Percentiles rank a stretch among this genome's conserved stretches.
phyloP scores from a whole-genome alignment of 78 protist genomes.

The Creolimax fragrantissima region DNA sequence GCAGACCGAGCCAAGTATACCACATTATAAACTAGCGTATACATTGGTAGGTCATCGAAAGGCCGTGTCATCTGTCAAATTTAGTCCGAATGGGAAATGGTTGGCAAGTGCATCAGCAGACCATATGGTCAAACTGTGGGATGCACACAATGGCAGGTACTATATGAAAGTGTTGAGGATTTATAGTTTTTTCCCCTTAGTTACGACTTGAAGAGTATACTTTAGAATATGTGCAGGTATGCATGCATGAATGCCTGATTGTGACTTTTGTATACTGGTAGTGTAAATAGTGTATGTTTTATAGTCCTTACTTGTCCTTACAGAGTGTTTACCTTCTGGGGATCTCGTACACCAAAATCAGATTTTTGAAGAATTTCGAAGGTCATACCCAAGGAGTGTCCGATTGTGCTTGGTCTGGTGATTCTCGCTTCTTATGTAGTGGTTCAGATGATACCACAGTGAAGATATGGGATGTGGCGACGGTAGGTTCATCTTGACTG shows the following conservation, averaged over 20 bases:
- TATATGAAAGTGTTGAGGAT: too few relatives aligned
- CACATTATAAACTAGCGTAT: neutral
- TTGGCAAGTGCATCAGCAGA: conserved; percentile 80
- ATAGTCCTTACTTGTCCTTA: too few relatives aligned
- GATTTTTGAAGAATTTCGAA: neutral
- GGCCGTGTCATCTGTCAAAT: conserved; percentile 75
- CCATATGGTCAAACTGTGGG: conserved; percentile 31
- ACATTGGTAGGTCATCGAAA: conserved; percentile 60
- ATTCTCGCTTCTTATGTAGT: conserved; percentile 51
- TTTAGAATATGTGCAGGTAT: neutral
- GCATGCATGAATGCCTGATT: neutral
- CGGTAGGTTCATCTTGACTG: neutral
- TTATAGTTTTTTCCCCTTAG: too few relatives aligned
- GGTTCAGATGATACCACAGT: conserved; percentile 75
- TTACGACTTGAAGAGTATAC: neutral
- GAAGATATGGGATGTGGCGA: conserved; percentile 60
- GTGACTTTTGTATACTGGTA: neutral
- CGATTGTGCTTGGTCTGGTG: conserved; percentile 15
- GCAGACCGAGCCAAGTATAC: too few relatives aligned
- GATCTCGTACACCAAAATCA: too few relatives aligned
- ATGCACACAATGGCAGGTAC: neutral
- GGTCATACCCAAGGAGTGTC: neutral
- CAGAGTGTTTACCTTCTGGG: too few relatives aligned
- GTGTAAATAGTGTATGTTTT: too few relatives aligned
- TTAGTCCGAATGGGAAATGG: conserved; percentile 71